phyloP scores from a whole-genome alignment of 148 eudicot species.

The Rhododendron kiyosumense region DNA sequence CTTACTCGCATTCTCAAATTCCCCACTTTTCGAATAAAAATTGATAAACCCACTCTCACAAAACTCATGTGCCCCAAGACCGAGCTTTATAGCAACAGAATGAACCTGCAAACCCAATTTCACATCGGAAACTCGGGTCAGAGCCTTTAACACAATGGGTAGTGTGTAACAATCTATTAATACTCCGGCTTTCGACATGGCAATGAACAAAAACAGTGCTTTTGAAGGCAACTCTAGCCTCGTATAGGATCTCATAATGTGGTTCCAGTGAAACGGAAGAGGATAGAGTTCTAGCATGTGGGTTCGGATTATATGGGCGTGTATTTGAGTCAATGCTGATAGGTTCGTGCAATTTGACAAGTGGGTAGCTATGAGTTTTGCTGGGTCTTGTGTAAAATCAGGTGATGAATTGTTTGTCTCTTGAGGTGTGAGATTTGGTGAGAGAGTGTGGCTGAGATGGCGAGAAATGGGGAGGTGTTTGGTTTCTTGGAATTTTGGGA shows the following conservation, averaged over 20 bases:
- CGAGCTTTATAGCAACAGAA: conserved; percentile 37
- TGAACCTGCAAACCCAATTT: conserved; percentile 43
- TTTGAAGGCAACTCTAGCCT: conserved; percentile 38
- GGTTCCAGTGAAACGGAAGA: conserved; percentile 48
- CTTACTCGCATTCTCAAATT: conserved; percentile 46
- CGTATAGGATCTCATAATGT: conserved; percentile 49
- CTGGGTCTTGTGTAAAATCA: conserved; percentile 9
- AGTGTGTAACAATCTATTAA: conserved; percentile 54
- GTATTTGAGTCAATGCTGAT: conserved; percentile 33
- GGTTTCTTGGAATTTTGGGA: conserved; percentile 11
- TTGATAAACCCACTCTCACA: conserved; percentile 70
- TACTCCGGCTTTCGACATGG: conserved; percentile 45
- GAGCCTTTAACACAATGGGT: conserved; percentile 64
- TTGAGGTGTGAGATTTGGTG: not conserved
- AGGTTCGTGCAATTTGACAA: conserved; percentile 36
- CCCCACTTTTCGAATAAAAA: conserved; percentile 49
- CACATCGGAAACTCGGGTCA: conserved; percentile 29
- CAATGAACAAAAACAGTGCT: conserved; percentile 33
- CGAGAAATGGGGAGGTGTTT: not conserved
- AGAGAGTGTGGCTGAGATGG: conserved; percentile 13
- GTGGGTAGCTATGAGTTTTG: conserved; percentile 28
- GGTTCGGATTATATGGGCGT: conserved; percentile 51
- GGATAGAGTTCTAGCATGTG: conserved; percentile 38
- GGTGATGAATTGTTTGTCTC: not conserved
- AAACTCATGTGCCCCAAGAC: conserved; percentile 47